Evolutionary conservation across 495 filamentous ascomycete species (phyloP).

Genomic region (Penicillium psychrofluorescens): DNA sequence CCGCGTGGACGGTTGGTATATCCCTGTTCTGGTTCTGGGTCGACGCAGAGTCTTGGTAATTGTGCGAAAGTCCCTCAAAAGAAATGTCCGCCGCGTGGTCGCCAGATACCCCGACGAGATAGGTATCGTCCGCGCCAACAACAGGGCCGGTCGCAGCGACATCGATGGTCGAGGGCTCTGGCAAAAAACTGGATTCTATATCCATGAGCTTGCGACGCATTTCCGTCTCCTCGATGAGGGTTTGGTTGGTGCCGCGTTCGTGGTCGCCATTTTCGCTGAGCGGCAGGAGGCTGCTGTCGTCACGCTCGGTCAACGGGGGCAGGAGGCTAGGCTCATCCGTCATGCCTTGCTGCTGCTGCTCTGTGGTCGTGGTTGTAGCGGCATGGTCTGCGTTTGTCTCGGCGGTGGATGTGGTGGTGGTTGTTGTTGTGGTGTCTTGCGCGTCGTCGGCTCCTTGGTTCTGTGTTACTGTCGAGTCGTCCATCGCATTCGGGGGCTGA

Average conservation of each 20-base stretch:
- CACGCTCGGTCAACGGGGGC: conserved; percentile 32
- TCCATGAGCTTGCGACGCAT: conserved; percentile 71
- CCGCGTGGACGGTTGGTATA: neutral
- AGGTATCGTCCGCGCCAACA: conserved; percentile 35
- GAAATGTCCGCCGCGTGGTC: conserved; percentile 21
- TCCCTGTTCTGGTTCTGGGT: neutral
- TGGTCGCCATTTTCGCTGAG: conserved; percentile 34
- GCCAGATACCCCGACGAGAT: conserved; percentile 27
- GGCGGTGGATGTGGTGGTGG: conserved; percentile 1
- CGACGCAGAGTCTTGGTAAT: conserved; percentile 5
- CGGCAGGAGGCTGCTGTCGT: conserved; percentile 31
- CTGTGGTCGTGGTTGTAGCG: conserved; percentile 2
- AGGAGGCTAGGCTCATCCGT: conserved; percentile 17
- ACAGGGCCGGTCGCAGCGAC: conserved; percentile 18
- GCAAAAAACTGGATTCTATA: conserved; percentile 80
- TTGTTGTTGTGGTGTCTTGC: conserved; percentile 10
- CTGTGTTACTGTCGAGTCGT: conserved; percentile 8
- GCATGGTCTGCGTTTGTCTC: conserved; percentile 5
- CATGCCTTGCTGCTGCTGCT: conserved; percentile 6
- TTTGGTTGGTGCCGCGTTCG: conserved; percentile 37
- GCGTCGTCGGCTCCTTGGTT: conserved; percentile 9
- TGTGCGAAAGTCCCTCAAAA: conserved; percentile 20
- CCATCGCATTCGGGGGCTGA: conserved; percentile 16
- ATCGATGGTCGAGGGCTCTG: conserved; percentile 42
- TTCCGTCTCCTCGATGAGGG: conserved; percentile 53